Conservation (phyloP, 768 basidiomycete species). For the Lactarius akahatsu region DNA sequence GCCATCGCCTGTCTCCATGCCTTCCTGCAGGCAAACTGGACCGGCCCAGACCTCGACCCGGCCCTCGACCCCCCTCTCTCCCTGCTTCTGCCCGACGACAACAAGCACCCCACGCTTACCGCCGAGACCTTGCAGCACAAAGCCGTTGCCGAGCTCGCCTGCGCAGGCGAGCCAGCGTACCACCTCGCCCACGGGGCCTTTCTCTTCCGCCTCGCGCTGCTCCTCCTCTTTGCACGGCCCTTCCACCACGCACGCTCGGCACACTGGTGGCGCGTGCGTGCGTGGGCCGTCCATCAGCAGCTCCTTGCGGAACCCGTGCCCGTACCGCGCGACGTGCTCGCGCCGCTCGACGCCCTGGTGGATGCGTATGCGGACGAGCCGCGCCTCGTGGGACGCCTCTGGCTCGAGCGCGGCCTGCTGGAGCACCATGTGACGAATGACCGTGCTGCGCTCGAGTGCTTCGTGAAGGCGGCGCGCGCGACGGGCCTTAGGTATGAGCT, state of each 20-base stretch:
- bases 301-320: slow-evolving; percentile 82
- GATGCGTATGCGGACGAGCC: slow-evolving; percentile 47
- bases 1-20: slow-evolving; percentile 83
- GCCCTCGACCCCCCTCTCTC: slow-evolving; percentile 37
- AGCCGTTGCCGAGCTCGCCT: slow-evolving; percentile 74
- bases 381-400: slow-evolving; percentile 64
- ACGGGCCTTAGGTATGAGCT: slow-evolving; percentile 86
- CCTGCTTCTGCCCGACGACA: slow-evolving; percentile 38
- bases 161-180: slow-evolving; percentile 92
- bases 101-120: slow-evolving; percentile 34
- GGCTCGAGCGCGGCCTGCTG: slow-evolving; percentile 77
- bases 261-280: slow-evolving; percentile 85
- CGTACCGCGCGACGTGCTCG: slow-evolving; percentile 44
- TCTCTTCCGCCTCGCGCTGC: slow-evolving; percentile 73
- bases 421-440: slow-evolving; percentile 76
- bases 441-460: slow-evolving; percentile 71
- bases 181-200: slow-evolving; percentile 72
- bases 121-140: slow-evolving; percentile 57
- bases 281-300: slow-evolving; percentile 68
- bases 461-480: slow-evolving; percentile 72
- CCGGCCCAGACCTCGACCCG: slow-evolving; percentile 81
- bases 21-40: slow-evolving; percentile 95
- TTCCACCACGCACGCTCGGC: slow-evolving; percentile 51
- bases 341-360: slow-evolving; percentile 44
- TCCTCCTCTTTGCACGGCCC: slow-evolving; percentile 52